These are phyloP conservation scores for Aspergillus ellipticus DNA, from an alignment of 495 filamentous ascomycete species.

Conservation along the genomic window DNA sequence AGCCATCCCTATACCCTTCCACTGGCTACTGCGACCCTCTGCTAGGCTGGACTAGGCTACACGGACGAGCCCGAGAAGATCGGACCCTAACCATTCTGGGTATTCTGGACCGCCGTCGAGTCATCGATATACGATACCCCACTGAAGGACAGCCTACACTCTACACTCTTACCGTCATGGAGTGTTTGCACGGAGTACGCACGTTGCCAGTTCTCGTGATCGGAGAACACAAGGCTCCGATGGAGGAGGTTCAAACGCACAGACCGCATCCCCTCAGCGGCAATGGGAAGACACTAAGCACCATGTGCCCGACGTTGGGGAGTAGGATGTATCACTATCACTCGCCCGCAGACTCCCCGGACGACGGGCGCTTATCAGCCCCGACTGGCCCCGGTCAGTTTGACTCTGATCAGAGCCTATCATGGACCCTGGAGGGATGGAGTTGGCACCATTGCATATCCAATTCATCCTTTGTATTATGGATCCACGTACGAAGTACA, in stretches of 20 bases:
- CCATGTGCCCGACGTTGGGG: not conserved
- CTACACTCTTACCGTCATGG: no score
- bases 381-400: no score
- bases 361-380: not conserved
- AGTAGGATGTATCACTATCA: not conserved
- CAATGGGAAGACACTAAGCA: not conserved
- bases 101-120: no score
- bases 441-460: not conserved
- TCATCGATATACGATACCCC: no score
- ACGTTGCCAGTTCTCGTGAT: no score
- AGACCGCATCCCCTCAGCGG: not conserved
- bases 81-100: no score
- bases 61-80: not conserved
- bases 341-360: not conserved
- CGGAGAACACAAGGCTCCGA: no score
- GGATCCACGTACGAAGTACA: no score
- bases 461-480: no score
- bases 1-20: not conserved
- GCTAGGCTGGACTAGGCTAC: not conserved
- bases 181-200: no score
- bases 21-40: not conserved
- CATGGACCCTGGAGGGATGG: not conserved
- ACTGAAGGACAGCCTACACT: no score
- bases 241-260: not conserved
- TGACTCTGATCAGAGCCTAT: not conserved